phyloP scores from a whole-genome alignment of 192 early-diverging fungal species.

The Coemansia sp. region DNA sequence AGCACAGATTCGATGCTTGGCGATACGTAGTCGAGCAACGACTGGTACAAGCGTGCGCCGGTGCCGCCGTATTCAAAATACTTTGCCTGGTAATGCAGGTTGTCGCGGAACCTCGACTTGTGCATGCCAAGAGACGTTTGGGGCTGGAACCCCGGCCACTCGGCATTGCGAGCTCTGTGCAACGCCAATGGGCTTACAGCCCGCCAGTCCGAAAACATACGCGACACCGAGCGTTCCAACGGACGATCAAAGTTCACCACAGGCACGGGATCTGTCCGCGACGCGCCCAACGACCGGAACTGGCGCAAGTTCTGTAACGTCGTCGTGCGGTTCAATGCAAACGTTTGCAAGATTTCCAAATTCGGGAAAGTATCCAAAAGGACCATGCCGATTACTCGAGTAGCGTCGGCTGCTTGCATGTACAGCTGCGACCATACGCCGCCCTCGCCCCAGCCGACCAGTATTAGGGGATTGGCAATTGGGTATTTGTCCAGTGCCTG shows the following conservation, averaged over 20 bases:
- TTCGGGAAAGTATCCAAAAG: conserved; percentile 53
- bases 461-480: conserved; percentile 41
- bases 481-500: conserved; percentile 48
- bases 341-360: conserved; percentile 50
- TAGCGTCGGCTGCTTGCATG: conserved; percentile 47
- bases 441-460: conserved; percentile 56
- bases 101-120: conserved; percentile 49
- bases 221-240: conserved; percentile 26
- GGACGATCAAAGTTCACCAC: conserved; percentile 32
- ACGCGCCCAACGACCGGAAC: conserved; percentile 22
- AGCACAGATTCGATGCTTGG: conserved; percentile 41
- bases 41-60: conserved; percentile 43
- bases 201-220: conserved; percentile 37
- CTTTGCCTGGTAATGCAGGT: conserved; percentile 51
- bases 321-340: conserved; percentile 51
- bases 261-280: conserved; percentile 1
- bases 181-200: conserved; percentile 48
- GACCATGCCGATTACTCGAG: conserved; percentile 45
- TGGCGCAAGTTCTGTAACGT: conserved; percentile 50
- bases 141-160: conserved; percentile 49
- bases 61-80: conserved; percentile 57
- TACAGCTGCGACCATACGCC: conserved; percentile 56
- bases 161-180: conserved; percentile 42
- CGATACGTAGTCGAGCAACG: conserved; percentile 27
- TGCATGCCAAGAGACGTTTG: conserved; percentile 35